Evolutionary conservation across 371 early-diverging fungal genomes (phyloP).

Genomic region (Actinomucor elegans): DNA sequence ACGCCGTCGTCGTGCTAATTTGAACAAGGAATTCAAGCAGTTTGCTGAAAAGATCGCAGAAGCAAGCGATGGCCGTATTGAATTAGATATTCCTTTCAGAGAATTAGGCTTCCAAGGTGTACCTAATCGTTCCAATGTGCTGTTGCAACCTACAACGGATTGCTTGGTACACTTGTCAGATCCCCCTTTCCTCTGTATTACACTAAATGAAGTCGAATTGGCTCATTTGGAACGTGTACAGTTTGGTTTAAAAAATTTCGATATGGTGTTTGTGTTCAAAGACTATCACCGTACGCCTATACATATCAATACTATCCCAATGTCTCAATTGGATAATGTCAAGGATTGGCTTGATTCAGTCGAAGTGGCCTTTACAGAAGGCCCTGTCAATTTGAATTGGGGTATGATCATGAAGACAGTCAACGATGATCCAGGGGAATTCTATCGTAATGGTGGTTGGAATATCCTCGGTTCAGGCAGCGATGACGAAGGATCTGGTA

Average conservation of each 20-base stretch:
- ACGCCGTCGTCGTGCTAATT: conserved; percentile 76
- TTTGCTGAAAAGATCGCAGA: conserved; percentile 95
- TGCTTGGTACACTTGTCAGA: conserved; percentile 98
- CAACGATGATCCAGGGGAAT: conserved; percentile 93
- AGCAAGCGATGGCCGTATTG: conserved; percentile 78
- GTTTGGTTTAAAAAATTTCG: conserved; percentile 99
- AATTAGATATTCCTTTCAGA: conserved; percentile 94
- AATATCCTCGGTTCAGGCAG: conserved; percentile 77
- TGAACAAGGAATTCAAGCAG: conserved; percentile 94
- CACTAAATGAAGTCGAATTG: conserved; percentile 95
- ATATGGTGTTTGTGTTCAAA: conserved; percentile 98
- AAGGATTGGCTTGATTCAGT: conserved; percentile 99
- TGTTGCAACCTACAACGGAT: conserved; percentile 96
- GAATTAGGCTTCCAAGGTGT: conserved; percentile 98
- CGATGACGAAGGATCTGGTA: conserved; percentile 55
- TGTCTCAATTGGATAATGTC: conserved; percentile 91
- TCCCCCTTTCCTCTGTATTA: conserved; percentile 94
- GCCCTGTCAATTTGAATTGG: conserved; percentile 98
- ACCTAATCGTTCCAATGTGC: conserved; percentile 91
- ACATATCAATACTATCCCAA: conserved; percentile 97
- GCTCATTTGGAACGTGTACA: conserved; percentile 98
- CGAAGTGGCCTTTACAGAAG: conserved; percentile 96
- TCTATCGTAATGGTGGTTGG: conserved; percentile 98
- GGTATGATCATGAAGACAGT: conserved; percentile 98
- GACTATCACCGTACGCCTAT: conserved; percentile 89